phyloP scores from a whole-genome alignment of 202 grass and related monocot species.

The Thinopyrum obtusiflorum region DNA sequence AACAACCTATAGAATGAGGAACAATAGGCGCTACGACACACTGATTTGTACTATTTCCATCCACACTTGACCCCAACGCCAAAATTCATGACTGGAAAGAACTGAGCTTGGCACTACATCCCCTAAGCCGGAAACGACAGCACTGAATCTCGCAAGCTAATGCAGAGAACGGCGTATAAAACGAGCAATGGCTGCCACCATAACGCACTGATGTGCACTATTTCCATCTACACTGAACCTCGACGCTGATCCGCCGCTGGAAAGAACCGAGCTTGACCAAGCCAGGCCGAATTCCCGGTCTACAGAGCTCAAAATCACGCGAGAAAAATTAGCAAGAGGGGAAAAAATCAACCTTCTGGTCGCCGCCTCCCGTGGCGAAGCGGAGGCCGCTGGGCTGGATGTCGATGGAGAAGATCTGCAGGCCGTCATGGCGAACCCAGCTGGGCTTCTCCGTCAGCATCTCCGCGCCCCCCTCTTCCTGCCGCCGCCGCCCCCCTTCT shows the following conservation, averaged over 20 bases:
- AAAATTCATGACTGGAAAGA: not conserved
- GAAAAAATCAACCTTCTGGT: slow-evolving; percentile 72
- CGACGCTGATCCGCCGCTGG: not conserved
- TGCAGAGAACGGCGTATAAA: not conserved
- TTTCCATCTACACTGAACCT: not conserved
- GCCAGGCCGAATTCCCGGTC: not conserved
- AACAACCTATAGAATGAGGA: not conserved
- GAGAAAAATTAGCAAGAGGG: not conserved
- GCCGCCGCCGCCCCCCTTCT: not conserved
- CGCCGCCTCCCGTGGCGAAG: slow-evolving; percentile 91
- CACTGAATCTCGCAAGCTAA: not conserved
- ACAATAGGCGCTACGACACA: not conserved
- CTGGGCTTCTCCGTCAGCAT: slow-evolving; percentile 97
- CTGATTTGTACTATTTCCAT: not conserved
- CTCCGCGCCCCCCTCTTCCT: not conserved
- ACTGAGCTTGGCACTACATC: not conserved
- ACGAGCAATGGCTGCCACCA: not conserved
- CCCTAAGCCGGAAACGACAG: not conserved
- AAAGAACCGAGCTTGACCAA: not conserved
- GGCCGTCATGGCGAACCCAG: slow-evolving; percentile 89
- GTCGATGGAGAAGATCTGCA: slow-evolving; percentile 99
- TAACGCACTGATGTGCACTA: not conserved
- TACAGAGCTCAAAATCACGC: not conserved
- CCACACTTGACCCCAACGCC: not conserved
- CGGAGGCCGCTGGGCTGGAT: slow-evolving; percentile 76